Percentiles rank a stretch among this genome's conserved stretches.
Evolutionary conservation across 1,139 yeast species (phyloP).

Genomic region (Candida dubliniensis): DNA sequence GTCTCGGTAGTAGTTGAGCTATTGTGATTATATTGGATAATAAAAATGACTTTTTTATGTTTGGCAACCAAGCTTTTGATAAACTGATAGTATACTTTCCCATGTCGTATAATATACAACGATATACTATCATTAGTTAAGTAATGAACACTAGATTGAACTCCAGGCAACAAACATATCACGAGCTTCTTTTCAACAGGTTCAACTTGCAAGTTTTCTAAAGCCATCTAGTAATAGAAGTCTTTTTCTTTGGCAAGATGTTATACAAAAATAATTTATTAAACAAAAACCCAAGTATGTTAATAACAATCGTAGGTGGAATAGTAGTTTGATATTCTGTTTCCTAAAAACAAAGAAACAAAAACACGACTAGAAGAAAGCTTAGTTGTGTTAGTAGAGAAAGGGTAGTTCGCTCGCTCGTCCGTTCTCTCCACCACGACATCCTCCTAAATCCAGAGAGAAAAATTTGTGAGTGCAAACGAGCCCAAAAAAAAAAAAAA

Average conservation of each 20-base stretch:
- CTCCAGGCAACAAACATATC: conserved; percentile 8
- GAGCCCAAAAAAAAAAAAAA: too few species aligned
- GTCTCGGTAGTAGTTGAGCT: too few species aligned
- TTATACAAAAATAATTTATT: background rate
- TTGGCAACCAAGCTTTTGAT: conserved; percentile 17
- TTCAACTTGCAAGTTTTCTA: conserved; percentile 2
- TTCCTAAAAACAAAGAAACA: too few species aligned
- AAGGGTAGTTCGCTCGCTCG: too few species aligned
- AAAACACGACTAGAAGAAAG: too few species aligned
- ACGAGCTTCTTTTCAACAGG: conserved; percentile 3
- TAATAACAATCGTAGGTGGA: too few species aligned
- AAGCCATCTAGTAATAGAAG: conserved; percentile 4
- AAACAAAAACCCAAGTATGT: background rate
- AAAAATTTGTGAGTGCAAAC: too few species aligned
- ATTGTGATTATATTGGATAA: background rate
- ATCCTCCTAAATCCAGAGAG: too few species aligned
- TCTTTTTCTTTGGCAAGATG: too few species aligned
- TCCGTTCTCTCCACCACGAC: too few species aligned
- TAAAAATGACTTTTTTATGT: conserved; percentile 1
- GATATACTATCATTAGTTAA: conserved; percentile 14
- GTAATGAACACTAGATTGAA: conserved; percentile 13
- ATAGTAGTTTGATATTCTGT: too few species aligned
- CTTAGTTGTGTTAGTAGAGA: too few species aligned
- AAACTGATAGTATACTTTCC: conserved; percentile 20
- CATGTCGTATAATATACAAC: conserved; percentile 24